Evolutionary conservation across 305 asterid genomes (phyloP).

Genomic region (Fraxinus paxiana): DNA sequence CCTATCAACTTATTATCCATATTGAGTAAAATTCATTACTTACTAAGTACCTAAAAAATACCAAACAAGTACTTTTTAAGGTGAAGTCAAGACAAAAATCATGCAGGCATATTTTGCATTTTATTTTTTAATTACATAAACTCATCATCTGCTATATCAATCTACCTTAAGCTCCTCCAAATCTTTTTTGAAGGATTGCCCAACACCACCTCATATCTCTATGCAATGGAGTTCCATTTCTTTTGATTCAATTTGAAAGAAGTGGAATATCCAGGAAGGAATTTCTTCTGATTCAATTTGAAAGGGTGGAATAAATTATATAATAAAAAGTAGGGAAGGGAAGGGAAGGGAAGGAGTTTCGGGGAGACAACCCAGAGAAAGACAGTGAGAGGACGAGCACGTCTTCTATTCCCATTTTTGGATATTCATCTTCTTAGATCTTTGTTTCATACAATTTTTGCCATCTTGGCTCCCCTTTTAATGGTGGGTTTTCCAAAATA

Average conservation of each 20-base stretch:
- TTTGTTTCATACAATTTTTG: conserved; percentile 36
- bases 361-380: conserved; percentile 31
- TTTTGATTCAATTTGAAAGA: conserved; percentile 41
- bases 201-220: conserved; percentile 22
- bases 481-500: conserved; percentile 28
- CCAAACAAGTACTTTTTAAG: background rate
- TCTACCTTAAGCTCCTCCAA: conserved; percentile 38
- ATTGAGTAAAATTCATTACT: background rate
- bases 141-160: background rate
- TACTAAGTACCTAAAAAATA: background rate
- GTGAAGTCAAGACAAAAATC: background rate
- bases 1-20: background rate
- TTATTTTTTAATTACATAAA: background rate
- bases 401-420: conserved; percentile 52
- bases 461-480: conserved; percentile 22
- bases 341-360: conserved; percentile 44
- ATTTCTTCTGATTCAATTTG: conserved; percentile 3
- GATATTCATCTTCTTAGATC: conserved; percentile 59
- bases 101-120: background rate
- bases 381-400: conserved; percentile 53
- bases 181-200: conserved; percentile 39
- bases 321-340: conserved; percentile 35
- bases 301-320: conserved; percentile 23
- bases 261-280: conserved; percentile 51
- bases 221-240: conserved; percentile 39